Evolutionary conservation across 2,329 filamentous ascomycete genomes (phyloP), one percentile per base, ranked within the genome.

Genomic region (Aspergillus phoenicis): DNA sequence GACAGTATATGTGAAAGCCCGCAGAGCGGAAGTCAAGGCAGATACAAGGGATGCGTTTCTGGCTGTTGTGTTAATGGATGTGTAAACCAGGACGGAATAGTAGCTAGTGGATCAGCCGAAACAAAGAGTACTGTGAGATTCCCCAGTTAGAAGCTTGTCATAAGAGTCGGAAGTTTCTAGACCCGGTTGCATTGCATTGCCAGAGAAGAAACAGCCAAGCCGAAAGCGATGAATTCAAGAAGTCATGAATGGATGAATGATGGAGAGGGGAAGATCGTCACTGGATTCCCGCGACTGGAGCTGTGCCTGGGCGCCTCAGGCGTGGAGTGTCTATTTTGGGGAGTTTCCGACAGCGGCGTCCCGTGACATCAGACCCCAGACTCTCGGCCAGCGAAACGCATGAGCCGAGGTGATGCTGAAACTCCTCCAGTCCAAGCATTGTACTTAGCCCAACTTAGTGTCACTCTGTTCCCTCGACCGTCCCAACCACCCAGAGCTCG

Each of bases 361-460:
- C 70, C 71, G 72, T 74, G 72, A 75, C 70, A 61, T 63, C 58
- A 60, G 61, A 71, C 70, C 70, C 71, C 71, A 68, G 71, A 73
- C 68, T 70, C 57, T 58, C 57, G 61, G 59, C 56, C 51, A 51
- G 52, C 55, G 49, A 56, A 36, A 56, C 64, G 66, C 58, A 65
- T 60, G 71, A 73, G 70, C 72, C 72, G 72, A 75, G 72, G 72
- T 69, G 73, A 71, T 33, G n/a, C 13, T 47, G 53, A 73, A 70
- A 61, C 66, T 64, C 71, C 66, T 51, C 30, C 54, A 36, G 48
- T 39, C 33, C 20, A 24, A 36, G 33, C 20, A 17, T 22, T 67
- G 65, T 66, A 13, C 33, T 15, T 64, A 68, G 47, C 24, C 47
- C 47, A 36, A 24, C 64, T 66, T 54, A 55, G 55, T 62, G 54